phyloP scores from a whole-genome alignment of 108 stramenopile species.

The Skeletonema grethae region DNA sequence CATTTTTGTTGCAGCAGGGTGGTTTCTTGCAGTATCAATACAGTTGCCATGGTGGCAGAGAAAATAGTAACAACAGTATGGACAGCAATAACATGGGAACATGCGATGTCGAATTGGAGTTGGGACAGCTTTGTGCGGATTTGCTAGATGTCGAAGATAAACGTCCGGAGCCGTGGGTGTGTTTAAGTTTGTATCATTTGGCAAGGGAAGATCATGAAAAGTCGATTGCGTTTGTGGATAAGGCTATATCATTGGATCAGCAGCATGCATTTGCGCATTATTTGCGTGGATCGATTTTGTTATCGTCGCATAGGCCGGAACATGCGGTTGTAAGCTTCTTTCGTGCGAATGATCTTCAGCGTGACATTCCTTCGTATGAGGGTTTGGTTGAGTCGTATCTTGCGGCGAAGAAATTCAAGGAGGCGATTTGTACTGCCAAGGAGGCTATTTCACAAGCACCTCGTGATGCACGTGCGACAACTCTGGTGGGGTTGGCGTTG shows the following conservation, averaged over 20 bases:
- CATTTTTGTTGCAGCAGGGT: slow-evolving; percentile 47
- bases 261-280: slow-evolving; percentile 78
- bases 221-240: slow-evolving; percentile 70
- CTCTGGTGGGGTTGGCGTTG: slow-evolving; percentile 81
- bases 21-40: slow-evolving; percentile 58
- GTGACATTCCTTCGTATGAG: slow-evolving; percentile 73
- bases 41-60: slow-evolving; percentile 29
- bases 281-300: slow-evolving; percentile 69
- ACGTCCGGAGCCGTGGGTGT: slow-evolving; percentile 79
- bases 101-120: slow-evolving; percentile 51
- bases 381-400: slow-evolving; percentile 85
- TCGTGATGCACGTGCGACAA: slow-evolving; percentile 76
- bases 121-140: slow-evolving; percentile 66
- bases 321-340: slow-evolving; percentile 81
- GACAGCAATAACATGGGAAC: slow-evolving; percentile 50
- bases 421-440: slow-evolving; percentile 82
- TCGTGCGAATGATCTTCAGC: slow-evolving; percentile 72
- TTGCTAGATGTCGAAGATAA: slow-evolving; percentile 75
- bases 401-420: slow-evolving; percentile 70
- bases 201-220: slow-evolving; percentile 77
- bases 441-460: slow-evolving; percentile 76
- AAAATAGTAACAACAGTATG: slow-evolving; percentile 1
- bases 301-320: slow-evolving; percentile 74
- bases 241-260: slow-evolving; percentile 77
- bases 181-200: slow-evolving; percentile 75